phyloP scores from a whole-genome alignment of 2,329 filamentous ascomycete species.

The Coleophoma cylindrospora region DNA sequence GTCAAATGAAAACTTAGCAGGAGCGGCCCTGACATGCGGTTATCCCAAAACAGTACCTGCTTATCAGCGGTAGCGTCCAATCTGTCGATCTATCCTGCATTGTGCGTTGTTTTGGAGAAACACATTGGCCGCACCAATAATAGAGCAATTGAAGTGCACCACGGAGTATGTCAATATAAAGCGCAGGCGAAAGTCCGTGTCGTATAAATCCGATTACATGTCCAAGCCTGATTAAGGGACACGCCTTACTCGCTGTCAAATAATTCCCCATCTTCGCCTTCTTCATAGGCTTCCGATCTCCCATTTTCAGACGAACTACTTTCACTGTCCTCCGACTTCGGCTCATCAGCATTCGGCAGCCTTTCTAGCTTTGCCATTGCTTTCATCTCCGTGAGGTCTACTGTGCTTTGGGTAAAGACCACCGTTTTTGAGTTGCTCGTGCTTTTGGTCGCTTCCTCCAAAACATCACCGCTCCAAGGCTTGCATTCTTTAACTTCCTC shows the following conservation, averaged over 20 bases:
- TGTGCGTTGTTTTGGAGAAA: too few species aligned
- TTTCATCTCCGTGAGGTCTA: conserved; percentile 13
- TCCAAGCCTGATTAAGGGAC: too few species aligned
- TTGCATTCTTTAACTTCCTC: conserved; percentile 78
- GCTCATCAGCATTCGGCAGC: background rate
- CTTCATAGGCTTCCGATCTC: background rate
- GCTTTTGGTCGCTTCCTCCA: conserved; percentile 47
- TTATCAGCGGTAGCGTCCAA: too few species aligned
- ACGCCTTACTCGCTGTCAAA: background rate
- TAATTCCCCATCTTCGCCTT: background rate
- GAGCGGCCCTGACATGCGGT: too few species aligned
- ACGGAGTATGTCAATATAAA: too few species aligned
- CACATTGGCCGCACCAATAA: too few species aligned
- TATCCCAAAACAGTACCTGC: too few species aligned
- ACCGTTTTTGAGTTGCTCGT: conserved; percentile 47
- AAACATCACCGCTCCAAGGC: conserved; percentile 87
- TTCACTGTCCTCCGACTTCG: background rate
- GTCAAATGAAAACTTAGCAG: too few species aligned
- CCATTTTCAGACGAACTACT: background rate
- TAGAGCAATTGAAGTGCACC: too few species aligned
- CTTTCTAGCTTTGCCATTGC: background rate
- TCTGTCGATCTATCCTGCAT: too few species aligned
- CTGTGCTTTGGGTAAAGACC: conserved; percentile 47
- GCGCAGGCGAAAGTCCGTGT: too few species aligned
- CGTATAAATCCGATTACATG: too few species aligned